Percentiles rank a stretch among this genome's conserved stretches.
Evolutionary conservation across 202 grass and related monocot species (phyloP).

Genomic region (Brachypodium distachyon): DNA sequence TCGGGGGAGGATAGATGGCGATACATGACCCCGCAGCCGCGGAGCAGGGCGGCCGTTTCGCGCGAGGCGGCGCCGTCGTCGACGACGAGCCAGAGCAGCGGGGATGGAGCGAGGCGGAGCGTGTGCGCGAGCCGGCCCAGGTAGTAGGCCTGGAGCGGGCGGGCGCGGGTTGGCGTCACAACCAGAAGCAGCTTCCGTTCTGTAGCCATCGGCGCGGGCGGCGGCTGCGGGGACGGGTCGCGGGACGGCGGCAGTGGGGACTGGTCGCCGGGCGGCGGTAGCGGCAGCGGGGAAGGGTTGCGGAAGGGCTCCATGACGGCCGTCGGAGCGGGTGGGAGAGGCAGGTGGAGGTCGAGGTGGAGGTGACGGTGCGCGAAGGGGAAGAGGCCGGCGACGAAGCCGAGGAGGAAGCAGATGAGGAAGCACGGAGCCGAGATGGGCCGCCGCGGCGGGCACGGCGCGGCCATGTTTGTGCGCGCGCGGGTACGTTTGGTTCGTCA

Average conservation of each 20-base stretch:
- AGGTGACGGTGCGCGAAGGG: slow-evolving; percentile 40
- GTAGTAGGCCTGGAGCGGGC: slow-evolving; percentile 52
- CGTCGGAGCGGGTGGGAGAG: not conserved
- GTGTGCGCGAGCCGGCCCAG: slow-evolving; percentile 63
- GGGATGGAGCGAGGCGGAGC: slow-evolving; percentile 46
- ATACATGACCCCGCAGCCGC: slow-evolving; percentile 52
- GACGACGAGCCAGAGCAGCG: slow-evolving; percentile 72
- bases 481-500: not conserved
- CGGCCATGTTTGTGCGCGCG: not conserved
- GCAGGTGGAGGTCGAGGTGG: slow-evolving; percentile 25
- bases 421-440: slow-evolving; percentile 38
- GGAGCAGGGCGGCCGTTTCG: slow-evolving; percentile 46
- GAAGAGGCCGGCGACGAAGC: slow-evolving; percentile 47
- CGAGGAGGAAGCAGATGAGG: slow-evolving; percentile 53
- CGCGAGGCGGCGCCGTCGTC: slow-evolving; percentile 37
- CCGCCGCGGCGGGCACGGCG: slow-evolving; percentile 12
- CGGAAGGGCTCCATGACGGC: not conserved
- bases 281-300: not conserved
- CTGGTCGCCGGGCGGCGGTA: not conserved
- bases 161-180: slow-evolving; percentile 49
- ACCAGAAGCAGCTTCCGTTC: slow-evolving; percentile 37
- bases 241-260: too few species aligned
- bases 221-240: not conserved
- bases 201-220: not conserved
- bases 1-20: slow-evolving; percentile 24